Evolutionary conservation across 495 filamentous ascomycete species (phyloP), one percentile per base, ranked within the genome.

Genomic region (Hypoxylon lenormandii): DNA sequence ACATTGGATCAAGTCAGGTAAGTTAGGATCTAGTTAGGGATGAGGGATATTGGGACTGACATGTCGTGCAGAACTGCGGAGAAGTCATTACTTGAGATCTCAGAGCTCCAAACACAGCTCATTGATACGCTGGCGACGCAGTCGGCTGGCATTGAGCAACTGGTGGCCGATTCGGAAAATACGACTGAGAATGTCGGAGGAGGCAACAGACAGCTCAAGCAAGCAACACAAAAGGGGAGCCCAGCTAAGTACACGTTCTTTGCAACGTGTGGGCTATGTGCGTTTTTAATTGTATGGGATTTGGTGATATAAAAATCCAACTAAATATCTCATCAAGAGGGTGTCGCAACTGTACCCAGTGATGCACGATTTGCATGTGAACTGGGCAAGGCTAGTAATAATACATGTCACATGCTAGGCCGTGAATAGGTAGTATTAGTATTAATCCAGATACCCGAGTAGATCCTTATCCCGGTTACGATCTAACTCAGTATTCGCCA

Each of bases 1-100:
- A 92, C 90, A 0, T 81, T 97, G 74, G 90, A 94, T 73, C 94
- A 97, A 85, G 92, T 98, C 62, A 91, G 89, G 92, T 95, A 83
- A 62, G 89, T 85, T 26, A 26, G 21, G 1, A 46, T 45, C 30
- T 21, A 26, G 26, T 37, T 12, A 12, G 47, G 15, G 28, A 42
- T 45, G 13, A 13, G 21, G 12, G 22, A 12, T 15, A 15, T 12
- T 23, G 48, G 23, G 42, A 26, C 63, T 61, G 50, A 70, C 51
- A 28, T 33, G 19, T 28, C 22, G 11, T 54, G 19, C 70, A 97
- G 94, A 67, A 92, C 89, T 22, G 92, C 95, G 1, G 94, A 99
- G 78, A 90, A 89, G 74, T 96, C 92, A 0, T 85, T 99, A 6
- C 72, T 97, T 4, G 95, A 98, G 75, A 98, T 99, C 55, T 91